Percentiles rank a stretch among this genome's conserved stretches.
Conservation (phyloP, 2,329 filamentous ascomycete genomes). For the Trichothecium sympodiale region DNA sequence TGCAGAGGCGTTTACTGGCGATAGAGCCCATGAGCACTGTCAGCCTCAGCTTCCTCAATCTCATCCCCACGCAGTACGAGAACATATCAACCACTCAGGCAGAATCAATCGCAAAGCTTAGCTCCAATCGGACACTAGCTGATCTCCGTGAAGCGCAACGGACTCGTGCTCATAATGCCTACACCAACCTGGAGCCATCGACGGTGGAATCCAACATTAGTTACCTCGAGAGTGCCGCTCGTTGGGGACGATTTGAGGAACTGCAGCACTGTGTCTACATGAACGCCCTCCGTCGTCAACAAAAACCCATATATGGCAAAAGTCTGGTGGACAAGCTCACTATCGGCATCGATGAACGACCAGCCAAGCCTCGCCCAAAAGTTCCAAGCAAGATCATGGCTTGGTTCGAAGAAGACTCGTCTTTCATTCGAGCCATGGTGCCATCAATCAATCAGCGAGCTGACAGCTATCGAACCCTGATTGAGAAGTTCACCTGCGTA, state of each 20-base stretch:
- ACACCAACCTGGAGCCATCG: slow-evolving; percentile 48
- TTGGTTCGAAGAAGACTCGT: slow-evolving; percentile 66
- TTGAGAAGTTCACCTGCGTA: slow-evolving; percentile 84
- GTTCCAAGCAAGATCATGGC: slow-evolving; percentile 53
- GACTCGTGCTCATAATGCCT: slow-evolving; percentile 42
- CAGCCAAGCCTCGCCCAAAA: slow-evolving; percentile 47
- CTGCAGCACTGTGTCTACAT: slow-evolving; percentile 72
- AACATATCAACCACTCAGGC: slow-evolving; percentile 42
- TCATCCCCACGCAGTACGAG: slow-evolving; percentile 64
- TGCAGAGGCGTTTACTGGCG: slow-evolving; percentile 56
- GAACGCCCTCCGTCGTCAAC: slow-evolving; percentile 70
- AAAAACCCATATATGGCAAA: slow-evolving; percentile 70
- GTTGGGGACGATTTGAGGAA: slow-evolving; percentile 63
- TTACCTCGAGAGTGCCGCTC: slow-evolving; percentile 60
- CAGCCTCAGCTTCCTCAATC: slow-evolving; percentile 66
- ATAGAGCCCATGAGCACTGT: slow-evolving; percentile 52
- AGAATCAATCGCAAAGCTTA: slow-evolving; percentile 51
- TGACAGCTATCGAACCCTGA: slow-evolving; percentile 57
- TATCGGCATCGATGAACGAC: slow-evolving; percentile 47
- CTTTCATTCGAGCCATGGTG: slow-evolving; percentile 54
- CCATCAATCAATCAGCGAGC: slow-evolving; percentile 65
- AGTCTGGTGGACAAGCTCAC: slow-evolving; percentile 67
- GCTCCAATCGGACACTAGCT: slow-evolving; percentile 58
- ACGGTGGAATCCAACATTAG: slow-evolving; percentile 59
- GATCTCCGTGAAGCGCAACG: slow-evolving; percentile 64